Evolutionary conservation across 352 stramenopile genomes (phyloP), one percentile per base, ranked within the genome.

Genomic region (Salisapilia sapeloensis): DNA sequence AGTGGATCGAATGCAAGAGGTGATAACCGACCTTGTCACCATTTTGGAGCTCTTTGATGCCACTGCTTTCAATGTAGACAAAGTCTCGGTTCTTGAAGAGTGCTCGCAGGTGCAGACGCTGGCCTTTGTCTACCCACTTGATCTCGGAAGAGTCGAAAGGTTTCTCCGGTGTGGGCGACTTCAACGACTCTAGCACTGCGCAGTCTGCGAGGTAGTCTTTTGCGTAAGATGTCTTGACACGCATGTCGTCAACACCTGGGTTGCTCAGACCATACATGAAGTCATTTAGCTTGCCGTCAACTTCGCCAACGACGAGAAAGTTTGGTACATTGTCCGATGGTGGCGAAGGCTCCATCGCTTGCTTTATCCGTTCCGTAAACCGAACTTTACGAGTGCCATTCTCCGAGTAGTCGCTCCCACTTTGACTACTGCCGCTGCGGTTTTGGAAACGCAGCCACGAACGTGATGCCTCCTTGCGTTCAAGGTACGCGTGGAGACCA

Each of bases 1-100:
- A 60, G 18, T 78, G 54, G 7, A 83, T 51, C 17, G 67, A 83
- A 42, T 83, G 67, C 13, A 64, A 38, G 5, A 83, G 31, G 22
- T 77, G 58, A 42, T 55, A 83, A 2, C 67, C 67, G 33, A 83
- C 32, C 4, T 41, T 56, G 28, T 83, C 60, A 11, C 63, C 67
- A 2, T 54, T 60, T 11, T 47, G 33, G 19, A 78, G 34, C n/a
- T 27, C 49, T 1, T 38, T 56, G 3, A 49, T 63, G 12, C 67
- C 67, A 1, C 60, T 78, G 13, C 47, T 40, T 23, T 80, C 63
- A 10, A 80, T 35, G 25, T 60, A 64, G 3, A 83, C 48, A 5
- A 79, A 44, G 42, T 83, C 67, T n/a, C 62, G 57, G 20, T 67
- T 70, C 34, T 60, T 56, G 13, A 53, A 43, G 36, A 76, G 38